Percentiles rank a stretch among this genome's conserved stretches.
Conservation (phyloP, 441 rosid genomes). For the Syzygium syzygioides region DNA sequence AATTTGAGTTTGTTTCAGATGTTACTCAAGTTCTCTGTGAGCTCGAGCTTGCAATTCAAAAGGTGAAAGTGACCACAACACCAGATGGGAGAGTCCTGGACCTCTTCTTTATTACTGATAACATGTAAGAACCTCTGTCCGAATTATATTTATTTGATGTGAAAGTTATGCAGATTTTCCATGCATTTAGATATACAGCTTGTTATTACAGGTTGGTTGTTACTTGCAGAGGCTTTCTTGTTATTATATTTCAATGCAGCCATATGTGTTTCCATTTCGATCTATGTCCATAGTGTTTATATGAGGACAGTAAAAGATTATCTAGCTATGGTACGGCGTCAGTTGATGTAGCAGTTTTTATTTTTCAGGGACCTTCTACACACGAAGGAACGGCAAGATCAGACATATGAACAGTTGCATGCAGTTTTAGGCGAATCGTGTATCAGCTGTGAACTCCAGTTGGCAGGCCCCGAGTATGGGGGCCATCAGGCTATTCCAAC, state of each 20-base stretch:
- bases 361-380: constrained; percentile 72
- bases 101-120: constrained; percentile 81
- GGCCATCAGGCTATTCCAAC: constrained; percentile 43
- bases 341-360: not conserved
- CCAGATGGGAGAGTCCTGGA: constrained; percentile 81
- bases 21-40: constrained; percentile 68
- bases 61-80: constrained; percentile 76
- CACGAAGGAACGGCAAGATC: constrained; percentile 47
- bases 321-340: not conserved
- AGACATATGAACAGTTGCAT: constrained; percentile 48
- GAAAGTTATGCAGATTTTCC: not conserved
- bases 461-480: constrained; percentile 62
- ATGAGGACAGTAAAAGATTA: not conserved
- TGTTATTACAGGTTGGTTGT: not conserved
- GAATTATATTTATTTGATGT: not conserved
- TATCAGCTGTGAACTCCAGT: constrained; percentile 67
- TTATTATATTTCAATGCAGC: not conserved
- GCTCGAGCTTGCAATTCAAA: constrained; percentile 81
- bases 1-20: constrained; percentile 33
- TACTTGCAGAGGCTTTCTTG: not conserved
- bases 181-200: not conserved
- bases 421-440: constrained; percentile 65
- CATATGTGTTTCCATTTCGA: not conserved
- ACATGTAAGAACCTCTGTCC: constrained; percentile 36
- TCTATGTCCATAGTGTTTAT: not conserved